A percentile compares a stretch with the other conserved stretches of the same genome.
These are phyloP conservation scores for Teratosphaeria destructans DNA, from an alignment of 2,329 filamentous ascomycete species.

Conservation along the genomic window DNA sequence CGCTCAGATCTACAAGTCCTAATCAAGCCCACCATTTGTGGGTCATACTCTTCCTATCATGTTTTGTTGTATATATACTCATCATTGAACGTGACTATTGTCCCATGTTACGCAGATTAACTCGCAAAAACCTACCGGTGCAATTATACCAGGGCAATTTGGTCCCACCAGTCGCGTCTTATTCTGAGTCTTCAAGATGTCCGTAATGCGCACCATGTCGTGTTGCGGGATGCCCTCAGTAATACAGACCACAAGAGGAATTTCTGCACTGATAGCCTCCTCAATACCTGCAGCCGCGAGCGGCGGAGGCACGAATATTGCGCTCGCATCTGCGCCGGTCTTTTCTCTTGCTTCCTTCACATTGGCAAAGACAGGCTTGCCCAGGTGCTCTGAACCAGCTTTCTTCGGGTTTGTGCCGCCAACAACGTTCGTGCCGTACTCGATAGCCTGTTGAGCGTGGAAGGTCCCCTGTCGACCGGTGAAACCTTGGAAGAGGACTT, in stretches of 20 bases:
- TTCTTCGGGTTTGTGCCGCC: constrained; percentile 99
- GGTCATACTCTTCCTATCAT: constrained; percentile 31
- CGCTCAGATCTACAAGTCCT: constrained; percentile 6
- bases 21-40: constrained; percentile 22
- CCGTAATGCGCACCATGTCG: constrained; percentile 98
- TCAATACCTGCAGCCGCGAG: constrained; percentile 91
- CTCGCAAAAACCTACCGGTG: constrained; percentile 38
- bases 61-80: constrained; percentile 16
- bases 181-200: constrained; percentile 92
- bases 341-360: constrained; percentile 82
- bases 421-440: constrained; percentile 96
- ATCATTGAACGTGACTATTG: constrained; percentile 10
- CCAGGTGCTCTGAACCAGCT: constrained; percentile 81
- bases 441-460: constrained; percentile 94
- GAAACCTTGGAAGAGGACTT: constrained; percentile 94
- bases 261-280: constrained; percentile 86
- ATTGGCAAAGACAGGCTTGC: constrained; percentile 82
- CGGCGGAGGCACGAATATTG: constrained; percentile 94
- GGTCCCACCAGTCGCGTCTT: constrained; percentile 95
- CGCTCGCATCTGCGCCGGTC: constrained; percentile 82
- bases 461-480: constrained; percentile 69
- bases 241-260: constrained; percentile 92
- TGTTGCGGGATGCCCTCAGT: constrained; percentile 97
- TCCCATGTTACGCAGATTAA: neutral
- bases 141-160: constrained; percentile 98